Evolutionary conservation across 768 basidiomycete species (phyloP).

Genomic region (Rhizopogon vinicolor): DNA sequence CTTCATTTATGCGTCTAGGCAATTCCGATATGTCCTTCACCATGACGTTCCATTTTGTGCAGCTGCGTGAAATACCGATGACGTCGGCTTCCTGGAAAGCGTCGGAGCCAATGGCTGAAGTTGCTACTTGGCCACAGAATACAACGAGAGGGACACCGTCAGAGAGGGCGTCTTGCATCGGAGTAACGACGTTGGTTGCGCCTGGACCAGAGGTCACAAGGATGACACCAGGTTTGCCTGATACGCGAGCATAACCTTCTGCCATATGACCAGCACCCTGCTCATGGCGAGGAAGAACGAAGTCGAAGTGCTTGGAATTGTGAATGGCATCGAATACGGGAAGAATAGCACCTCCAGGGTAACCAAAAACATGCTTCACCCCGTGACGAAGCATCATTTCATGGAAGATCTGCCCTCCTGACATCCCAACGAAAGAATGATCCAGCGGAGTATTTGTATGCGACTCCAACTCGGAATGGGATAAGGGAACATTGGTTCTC

Average conservation of each 20-base stretch:
- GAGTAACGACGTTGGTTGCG: constrained; percentile 95
- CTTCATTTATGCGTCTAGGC: constrained; percentile 94
- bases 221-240: constrained; percentile 95
- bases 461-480: constrained; percentile 28
- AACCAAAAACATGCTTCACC: constrained; percentile 96
- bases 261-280: constrained; percentile 99
- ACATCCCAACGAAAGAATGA: constrained; percentile 87
- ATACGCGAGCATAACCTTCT: constrained; percentile 96
- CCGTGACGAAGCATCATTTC: constrained; percentile 99
- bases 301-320: constrained; percentile 92
- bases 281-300: constrained; percentile 93
- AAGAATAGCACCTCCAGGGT: constrained; percentile 96
- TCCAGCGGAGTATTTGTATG: constrained; percentile 54
- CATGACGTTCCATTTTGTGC: constrained; percentile 99
- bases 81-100: constrained; percentile 99
- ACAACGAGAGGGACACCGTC: constrained; percentile 95
- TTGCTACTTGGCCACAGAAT: constrained; percentile 97
- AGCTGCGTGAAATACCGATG: constrained; percentile 92
- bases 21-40: constrained; percentile 95
- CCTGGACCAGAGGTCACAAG: constrained; percentile 98
- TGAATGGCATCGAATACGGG: constrained; percentile 99
- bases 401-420: constrained; percentile 97
- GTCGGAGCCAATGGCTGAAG: constrained; percentile 95
- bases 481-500: constrained; percentile 31
- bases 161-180: constrained; percentile 95